A percentile compares a stretch with the other conserved stretches of the same genome.
Conservation (phyloP, 1,284 basidiomycete species). For the Termitomyces sp. region DNA sequence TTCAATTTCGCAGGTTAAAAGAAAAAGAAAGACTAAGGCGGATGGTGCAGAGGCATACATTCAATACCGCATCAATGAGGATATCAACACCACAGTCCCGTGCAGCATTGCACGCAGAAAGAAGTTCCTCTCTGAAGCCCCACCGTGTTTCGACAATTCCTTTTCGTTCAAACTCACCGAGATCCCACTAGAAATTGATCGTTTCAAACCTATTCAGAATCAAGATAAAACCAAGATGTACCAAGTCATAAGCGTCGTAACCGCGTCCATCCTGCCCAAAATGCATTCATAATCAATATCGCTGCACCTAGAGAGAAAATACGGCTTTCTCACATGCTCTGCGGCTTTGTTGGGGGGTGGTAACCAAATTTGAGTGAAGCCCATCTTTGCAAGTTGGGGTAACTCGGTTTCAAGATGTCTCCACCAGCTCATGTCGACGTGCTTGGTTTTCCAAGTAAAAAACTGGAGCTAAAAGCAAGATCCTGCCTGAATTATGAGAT, state of each 20-base stretch:
- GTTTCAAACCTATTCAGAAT: neutral
- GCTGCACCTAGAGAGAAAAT: neutral
- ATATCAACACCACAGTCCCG: constrained; percentile 57
- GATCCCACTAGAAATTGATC: constrained; percentile 68
- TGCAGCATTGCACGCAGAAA: constrained; percentile 60
- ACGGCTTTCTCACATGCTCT: constrained; percentile 38
- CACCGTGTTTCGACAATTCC: constrained; percentile 81
- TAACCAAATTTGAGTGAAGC: constrained; percentile 81
- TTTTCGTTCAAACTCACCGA: constrained; percentile 91
- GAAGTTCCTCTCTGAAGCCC: constrained; percentile 83
- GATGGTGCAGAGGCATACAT: constrained; percentile 40
- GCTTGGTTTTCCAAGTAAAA: constrained; percentile 73
- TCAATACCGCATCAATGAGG: constrained; percentile 73
- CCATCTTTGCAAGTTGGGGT: constrained; percentile 66
- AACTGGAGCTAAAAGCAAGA: constrained; percentile 61
- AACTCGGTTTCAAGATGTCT: constrained; percentile 72
- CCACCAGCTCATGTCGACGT: constrained; percentile 74
- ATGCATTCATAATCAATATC: neutral
- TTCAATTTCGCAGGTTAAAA: constrained; percentile 25
- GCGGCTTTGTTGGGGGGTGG: constrained; percentile 77
- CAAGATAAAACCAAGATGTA: constrained; percentile 24
- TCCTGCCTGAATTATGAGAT: neutral
- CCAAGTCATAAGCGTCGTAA: constrained; percentile 79
- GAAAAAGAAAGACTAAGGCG: constrained; percentile 1
- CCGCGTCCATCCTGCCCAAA: constrained; percentile 56